Conservation (phyloP, 176 grass and related monocot genomes). For the Olyra latifolia region DNA sequence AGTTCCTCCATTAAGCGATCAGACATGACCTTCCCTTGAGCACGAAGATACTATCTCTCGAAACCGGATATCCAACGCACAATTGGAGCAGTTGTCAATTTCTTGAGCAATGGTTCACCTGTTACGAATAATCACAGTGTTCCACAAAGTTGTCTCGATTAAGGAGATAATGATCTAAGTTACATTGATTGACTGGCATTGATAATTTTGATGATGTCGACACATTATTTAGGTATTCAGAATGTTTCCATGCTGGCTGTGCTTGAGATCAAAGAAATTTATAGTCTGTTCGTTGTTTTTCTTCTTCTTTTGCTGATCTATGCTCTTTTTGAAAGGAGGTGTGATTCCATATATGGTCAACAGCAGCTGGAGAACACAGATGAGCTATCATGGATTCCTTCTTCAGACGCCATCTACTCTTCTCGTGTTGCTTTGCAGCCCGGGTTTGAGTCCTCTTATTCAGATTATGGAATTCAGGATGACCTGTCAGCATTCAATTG, state of each 20-base stretch:
- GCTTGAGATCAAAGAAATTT: too few relatives aligned
- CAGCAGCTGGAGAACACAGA: conserved; percentile 51
- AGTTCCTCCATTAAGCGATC: too few relatives aligned
- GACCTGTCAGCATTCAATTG: conserved; percentile 45
- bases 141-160: conserved; percentile 40
- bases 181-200: conserved; percentile 88
- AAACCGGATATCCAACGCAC: conserved; percentile 48
- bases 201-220: too few relatives aligned
- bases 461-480: conserved; percentile 57
- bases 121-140: conserved; percentile 41
- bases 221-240: too few relatives aligned
- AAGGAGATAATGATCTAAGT: conserved; percentile 70
- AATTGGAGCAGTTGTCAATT: conserved; percentile 44
- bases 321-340: too few relatives aligned
- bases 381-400: conserved; percentile 77
- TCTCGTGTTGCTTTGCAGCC: conserved; percentile 52
- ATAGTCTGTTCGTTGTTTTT: too few relatives aligned
- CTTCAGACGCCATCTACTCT: conserved; percentile 68
- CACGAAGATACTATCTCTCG: conserved; percentile 23
- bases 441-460: conserved; percentile 49
- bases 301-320: too few relatives aligned
- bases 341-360: too few relatives aligned
- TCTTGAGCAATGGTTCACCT: conserved; percentile 39
- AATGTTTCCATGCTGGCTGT: too few relatives aligned
- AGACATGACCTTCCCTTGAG: conserved; percentile 20